Conservation (phyloP, 495 filamentous ascomycete species). For the Penicillium bovifimosum region DNA sequence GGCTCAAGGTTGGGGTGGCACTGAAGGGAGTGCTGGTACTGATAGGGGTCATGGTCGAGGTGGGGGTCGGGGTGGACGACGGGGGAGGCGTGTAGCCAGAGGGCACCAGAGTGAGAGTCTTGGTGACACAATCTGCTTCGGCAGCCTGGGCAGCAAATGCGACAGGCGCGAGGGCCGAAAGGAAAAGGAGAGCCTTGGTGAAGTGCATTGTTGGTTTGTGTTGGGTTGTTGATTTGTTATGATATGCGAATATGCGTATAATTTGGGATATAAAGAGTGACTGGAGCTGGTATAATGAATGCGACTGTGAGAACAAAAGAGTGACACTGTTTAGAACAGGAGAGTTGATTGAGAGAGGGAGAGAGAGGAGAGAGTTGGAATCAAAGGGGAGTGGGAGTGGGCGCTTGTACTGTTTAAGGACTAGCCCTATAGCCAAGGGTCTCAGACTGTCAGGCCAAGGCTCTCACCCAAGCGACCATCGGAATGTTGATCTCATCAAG, state of each 20-base stretch:
- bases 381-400: no score
- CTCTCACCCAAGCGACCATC: conserved; percentile 3
- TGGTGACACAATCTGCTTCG: conserved; percentile 16
- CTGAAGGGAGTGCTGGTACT: conserved; percentile 20
- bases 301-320: conserved; percentile 26
- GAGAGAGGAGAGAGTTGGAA: conserved; percentile 5
- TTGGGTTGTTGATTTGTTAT: conserved; percentile 3
- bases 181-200: conserved; percentile 31
- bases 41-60: conserved; percentile 13
- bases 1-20: conserved; percentile 11
- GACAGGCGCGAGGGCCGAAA: conserved; percentile 30
- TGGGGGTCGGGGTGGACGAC: conserved; percentile 19
- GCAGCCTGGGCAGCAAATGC: conserved; percentile 29
- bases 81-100: conserved; percentile 26
- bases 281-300: conserved; percentile 37
- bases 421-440: background rate
- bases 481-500: conserved; percentile 11
- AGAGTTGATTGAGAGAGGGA: conserved; percentile 13
- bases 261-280: conserved; percentile 27
- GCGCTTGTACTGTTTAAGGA: conserved; percentile 10
- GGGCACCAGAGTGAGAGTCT: conserved; percentile 32
- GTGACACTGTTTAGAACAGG: conserved; percentile 28
- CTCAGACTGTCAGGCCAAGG: background rate
- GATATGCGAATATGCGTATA: background rate
- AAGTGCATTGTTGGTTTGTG: conserved; percentile 31